Conservation (phyloP, 306 rosid genomes). For the Luffa aegyptiaca region DNA sequence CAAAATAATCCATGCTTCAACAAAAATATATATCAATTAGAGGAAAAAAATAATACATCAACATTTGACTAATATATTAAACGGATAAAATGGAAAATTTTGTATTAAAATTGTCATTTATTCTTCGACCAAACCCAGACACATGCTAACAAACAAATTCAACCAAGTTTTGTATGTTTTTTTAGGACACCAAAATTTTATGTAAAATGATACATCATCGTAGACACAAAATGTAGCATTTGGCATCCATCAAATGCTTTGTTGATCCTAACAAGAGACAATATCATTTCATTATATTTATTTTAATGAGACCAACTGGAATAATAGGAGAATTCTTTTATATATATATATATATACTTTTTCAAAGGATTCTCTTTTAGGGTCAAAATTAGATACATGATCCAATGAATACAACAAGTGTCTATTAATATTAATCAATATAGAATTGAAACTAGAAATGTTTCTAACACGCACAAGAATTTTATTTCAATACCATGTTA, state of each 20-base stretch:
- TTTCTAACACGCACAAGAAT: too few species aligned
- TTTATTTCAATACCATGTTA: too few species aligned
- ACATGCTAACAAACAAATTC: not conserved
- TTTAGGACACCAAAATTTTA: not conserved
- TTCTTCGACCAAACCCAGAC: not conserved
- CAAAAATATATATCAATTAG: too few species aligned
- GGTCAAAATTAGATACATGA: too few species aligned
- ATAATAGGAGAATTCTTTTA: too few species aligned
- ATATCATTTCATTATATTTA: not conserved
- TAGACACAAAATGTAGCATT: not conserved
- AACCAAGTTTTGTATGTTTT: not conserved
- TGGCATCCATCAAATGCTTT: not conserved
- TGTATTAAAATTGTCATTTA: not conserved
- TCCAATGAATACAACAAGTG: too few species aligned
- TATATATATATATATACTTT: too few species aligned
- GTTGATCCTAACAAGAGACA: not conserved
- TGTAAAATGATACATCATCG: not conserved
- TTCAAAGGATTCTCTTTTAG: too few species aligned
- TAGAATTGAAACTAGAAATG: too few species aligned
- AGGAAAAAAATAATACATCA: not conserved
- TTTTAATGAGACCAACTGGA: not conserved
- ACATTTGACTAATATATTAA: not conserved
- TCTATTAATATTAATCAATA: too few species aligned
- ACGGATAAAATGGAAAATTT: not conserved
- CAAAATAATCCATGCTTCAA: not conserved